Evolutionary conservation across 306 rosid genomes (phyloP), one percentile per base, ranked within the genome.

Genomic region (Astragalus membranaceus): DNA sequence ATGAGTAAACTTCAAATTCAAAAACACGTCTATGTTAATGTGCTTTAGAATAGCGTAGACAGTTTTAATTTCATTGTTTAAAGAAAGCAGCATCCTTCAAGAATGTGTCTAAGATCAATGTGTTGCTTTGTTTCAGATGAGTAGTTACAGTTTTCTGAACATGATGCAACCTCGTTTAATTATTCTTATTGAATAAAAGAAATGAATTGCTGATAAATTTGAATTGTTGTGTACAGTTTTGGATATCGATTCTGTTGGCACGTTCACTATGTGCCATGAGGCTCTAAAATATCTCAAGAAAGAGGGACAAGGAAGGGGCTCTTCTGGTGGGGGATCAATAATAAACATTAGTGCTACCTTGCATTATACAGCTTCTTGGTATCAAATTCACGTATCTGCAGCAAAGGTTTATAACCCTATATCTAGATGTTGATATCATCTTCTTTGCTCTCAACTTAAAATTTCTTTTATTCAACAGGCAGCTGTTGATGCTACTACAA

Each of bases 171-270:
- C 33, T 9, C n/a, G 0, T 62, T 68, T 55, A 50, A 44, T 30
- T 52, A 54, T 77, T 10, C 35, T 20, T 17, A 33, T 35, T 47
- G 20, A 64, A 53, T 15, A 15, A 16, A 23, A 33, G 57, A 66
- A 72, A 11, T 30, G 17, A 63, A 71, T 10, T 23, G 37, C 12
- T 69, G 64, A 79, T 80, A 36, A 48, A 33, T 50, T 82, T 64
- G 70, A 17, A 70, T 46, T 8, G 2, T 76, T 44, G 48, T 55
- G 33, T 85, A 69, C 92, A 94, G 98, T 94, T 74, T 8, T 94
- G 84, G 98, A 94, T 79, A 94, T 94, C 64, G 98, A 94, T 80
- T 75, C 98, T 64, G 98, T 93, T 82, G 98, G 97, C 12, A 93
- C 98, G 10, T 93, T 88, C 83, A 93, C 96, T 64, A 94, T 94